A percentile compares a stretch with the other conserved stretches of the same genome.
These are phyloP conservation scores for Mycena crocata DNA, from an alignment of 768 basidiomycete species.

Conservation along the genomic window DNA sequence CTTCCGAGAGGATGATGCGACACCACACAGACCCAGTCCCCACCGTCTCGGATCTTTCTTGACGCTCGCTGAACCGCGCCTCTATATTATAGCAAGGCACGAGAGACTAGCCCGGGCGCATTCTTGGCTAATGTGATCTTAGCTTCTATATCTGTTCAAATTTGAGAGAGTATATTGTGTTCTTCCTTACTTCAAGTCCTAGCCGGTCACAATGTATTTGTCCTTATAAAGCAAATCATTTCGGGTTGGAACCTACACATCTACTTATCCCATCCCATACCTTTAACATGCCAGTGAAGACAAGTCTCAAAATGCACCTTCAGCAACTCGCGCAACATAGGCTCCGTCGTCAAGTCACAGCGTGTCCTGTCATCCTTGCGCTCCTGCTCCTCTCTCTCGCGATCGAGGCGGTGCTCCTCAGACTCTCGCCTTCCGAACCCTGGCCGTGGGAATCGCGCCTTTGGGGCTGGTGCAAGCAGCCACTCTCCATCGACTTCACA, in stretches of 20 bases:
- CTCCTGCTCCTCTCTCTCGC: background rate
- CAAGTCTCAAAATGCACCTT: constrained; percentile 5
- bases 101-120: no score
- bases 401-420: background rate
- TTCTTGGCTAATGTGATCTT: no score
- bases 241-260: no score
- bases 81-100: no score
- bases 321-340: background rate
- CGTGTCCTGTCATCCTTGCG: background rate
- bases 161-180: no score
- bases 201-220: no score
- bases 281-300: constrained; percentile 16
- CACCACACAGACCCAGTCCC: background rate
- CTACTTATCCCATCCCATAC: constrained; percentile 15
- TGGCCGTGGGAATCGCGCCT: background rate
- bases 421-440: background rate
- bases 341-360: background rate
- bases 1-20: background rate
- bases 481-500: background rate
- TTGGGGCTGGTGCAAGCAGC: background rate
- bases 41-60: background rate
- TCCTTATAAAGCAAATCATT: no score
- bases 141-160: no score
- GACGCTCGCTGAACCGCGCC: background rate
- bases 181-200: no score